Evolutionary conservation across 1,284 basidiomycete species (phyloP).

Genomic region (Xerocomus cyaneibrunnescens): DNA sequence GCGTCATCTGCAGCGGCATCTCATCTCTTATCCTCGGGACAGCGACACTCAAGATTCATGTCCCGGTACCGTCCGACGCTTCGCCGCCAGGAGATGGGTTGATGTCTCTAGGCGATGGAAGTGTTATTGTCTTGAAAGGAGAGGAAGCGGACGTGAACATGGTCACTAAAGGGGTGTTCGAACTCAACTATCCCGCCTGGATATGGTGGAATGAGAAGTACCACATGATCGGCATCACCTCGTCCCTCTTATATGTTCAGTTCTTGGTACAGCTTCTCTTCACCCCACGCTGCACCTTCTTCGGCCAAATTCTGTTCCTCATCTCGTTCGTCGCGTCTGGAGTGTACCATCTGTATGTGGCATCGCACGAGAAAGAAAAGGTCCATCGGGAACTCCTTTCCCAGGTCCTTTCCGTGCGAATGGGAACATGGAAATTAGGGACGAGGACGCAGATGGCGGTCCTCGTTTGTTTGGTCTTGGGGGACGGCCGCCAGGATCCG

Average conservation of each 20-base stretch:
- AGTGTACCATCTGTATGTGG: slow-evolving; percentile 30
- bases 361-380: slow-evolving; percentile 21
- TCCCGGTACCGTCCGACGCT: slow-evolving; percentile 20
- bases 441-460: slow-evolving; percentile 34
- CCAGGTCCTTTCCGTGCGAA: slow-evolving; percentile 6
- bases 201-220: slow-evolving; percentile 9
- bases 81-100: slow-evolving; percentile 31
- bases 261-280: slow-evolving; percentile 31
- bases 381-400: slow-evolving; percentile 26
- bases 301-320: slow-evolving; percentile 32
- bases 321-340: slow-evolving; percentile 28
- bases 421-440: slow-evolving; percentile 18
- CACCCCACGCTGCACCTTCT: slow-evolving; percentile 23
- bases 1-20: slow-evolving; percentile 28
- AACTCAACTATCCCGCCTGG: slow-evolving; percentile 20
- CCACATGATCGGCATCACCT: slow-evolving; percentile 18
- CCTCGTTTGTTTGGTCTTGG: slow-evolving; percentile 25
- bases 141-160: slow-evolving; percentile 27
- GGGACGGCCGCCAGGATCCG: background rate
- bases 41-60: slow-evolving; percentile 21
- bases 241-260: slow-evolving; percentile 28
- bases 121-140: slow-evolving; percentile 26
- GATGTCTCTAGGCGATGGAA: slow-evolving; percentile 17
- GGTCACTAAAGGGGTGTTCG: slow-evolving; percentile 31
- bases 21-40: slow-evolving; percentile 29